Evolutionary conservation across 495 filamentous ascomycete species (phyloP).

Genomic region (Elaphomyces granulatus): DNA sequence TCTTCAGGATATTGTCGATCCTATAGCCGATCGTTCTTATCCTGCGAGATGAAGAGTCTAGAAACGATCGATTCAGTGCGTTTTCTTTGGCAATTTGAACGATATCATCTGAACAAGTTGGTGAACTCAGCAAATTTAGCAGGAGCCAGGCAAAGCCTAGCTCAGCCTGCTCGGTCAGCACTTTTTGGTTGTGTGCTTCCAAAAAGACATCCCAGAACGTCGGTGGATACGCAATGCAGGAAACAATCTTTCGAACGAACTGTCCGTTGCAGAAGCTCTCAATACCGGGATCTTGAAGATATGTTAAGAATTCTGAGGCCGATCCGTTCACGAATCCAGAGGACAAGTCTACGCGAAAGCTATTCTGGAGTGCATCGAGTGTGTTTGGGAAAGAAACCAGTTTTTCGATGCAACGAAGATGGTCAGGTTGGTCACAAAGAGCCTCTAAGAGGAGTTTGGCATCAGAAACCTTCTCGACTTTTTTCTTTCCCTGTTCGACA

Average conservation of each 20-base stretch:
- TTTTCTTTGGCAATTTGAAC: slow-evolving; percentile 11
- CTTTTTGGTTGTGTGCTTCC: slow-evolving; percentile 14
- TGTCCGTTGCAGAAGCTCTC: slow-evolving; percentile 35
- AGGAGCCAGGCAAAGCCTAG: slow-evolving; percentile 43
- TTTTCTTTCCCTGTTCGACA: slow-evolving; percentile 10
- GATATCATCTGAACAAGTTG: slow-evolving; percentile 2
- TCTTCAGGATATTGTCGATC: slow-evolving; percentile 20
- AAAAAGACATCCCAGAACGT: slow-evolving; percentile 40
- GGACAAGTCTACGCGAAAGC: slow-evolving; percentile 30
- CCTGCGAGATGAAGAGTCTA: slow-evolving; percentile 13
- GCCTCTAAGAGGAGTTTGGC: slow-evolving; percentile 45
- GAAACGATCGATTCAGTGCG: slow-evolving; percentile 12
- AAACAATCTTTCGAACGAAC: slow-evolving; percentile 34
- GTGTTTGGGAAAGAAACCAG: slow-evolving; percentile 31
- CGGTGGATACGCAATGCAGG: slow-evolving; percentile 36
- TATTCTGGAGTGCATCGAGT: slow-evolving; percentile 26
- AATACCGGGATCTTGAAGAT: slow-evolving; percentile 13
- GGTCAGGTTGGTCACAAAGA: slow-evolving; percentile 31
- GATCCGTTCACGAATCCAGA: slow-evolving; percentile 28
- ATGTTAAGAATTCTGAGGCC: slow-evolving; percentile 5
- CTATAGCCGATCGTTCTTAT: slow-evolving; percentile 17
- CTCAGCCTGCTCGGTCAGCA: slow-evolving; percentile 20
- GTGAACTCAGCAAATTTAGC: slow-evolving; percentile 33
- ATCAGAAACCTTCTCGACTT: slow-evolving; percentile 16
- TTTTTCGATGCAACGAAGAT: slow-evolving; percentile 34